Evolutionary conservation across 1,284 basidiomycete genomes (phyloP), one percentile per base, ranked within the genome.

Genomic region (Sporisorium iseilematis-ciliati): DNA sequence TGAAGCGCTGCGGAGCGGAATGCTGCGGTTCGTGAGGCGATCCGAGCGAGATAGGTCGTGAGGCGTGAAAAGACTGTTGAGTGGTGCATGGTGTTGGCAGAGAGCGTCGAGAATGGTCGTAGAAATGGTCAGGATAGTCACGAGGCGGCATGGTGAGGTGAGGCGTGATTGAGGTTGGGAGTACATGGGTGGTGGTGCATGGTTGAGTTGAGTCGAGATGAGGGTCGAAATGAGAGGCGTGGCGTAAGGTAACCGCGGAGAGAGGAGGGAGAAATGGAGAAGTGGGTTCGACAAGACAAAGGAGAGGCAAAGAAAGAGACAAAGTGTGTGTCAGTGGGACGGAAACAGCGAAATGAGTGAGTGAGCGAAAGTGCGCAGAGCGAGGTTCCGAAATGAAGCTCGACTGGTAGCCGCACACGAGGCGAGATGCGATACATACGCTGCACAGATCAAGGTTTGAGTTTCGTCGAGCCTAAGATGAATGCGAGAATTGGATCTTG

Each of bases 101-200:
- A 8, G 62, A 65, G 48, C 33, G 62, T 45, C 67, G 67, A 49
- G 67, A 23, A 7, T 18, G 49, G 23, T 56, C 20, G 41, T 26
- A 12, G 20, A 25, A 35, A 23, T 25, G 55, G 29, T 62, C n/a
- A 23, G 48, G 51, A 23, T 21, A 26, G 21, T 68, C 25, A 21
- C 55, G 58, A 43, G 58, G 49, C 52, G 60, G 55, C 65, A 62
- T 68, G 42, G 23, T 25, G 54, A 56, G 18, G 40, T n/a, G 42
- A n/a, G 7, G 2, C 18, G 23, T 29, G 51, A n/a, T 16, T 18
- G 38, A 23, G 35, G 18, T 2, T 16, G 21, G 12, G 11, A 31
- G 21, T 25, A 38, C 11, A 14, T 14, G 14, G 53, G 40, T 41
- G n/a, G 8, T 42, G n/a, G 43, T 46, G 18, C 38, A 41, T 41